phyloP scores from a whole-genome alignment of 2,329 filamentous ascomycete species.

The Diplodia corticola region DNA sequence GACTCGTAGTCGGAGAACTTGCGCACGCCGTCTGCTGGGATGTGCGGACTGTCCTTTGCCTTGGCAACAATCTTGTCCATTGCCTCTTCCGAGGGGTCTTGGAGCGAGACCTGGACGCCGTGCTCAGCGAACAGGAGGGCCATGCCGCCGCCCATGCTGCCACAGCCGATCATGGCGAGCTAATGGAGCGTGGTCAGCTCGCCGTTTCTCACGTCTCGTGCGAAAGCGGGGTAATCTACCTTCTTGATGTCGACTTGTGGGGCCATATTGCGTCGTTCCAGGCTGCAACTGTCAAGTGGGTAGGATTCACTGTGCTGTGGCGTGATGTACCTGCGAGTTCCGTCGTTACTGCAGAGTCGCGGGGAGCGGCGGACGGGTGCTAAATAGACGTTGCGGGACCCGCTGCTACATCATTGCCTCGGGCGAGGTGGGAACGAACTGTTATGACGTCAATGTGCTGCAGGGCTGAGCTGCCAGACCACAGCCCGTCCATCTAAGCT shows the following conservation, averaged over 20 bases:
- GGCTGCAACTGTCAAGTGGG: not conserved
- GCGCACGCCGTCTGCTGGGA: slow-evolving; percentile 24
- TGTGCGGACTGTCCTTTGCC: slow-evolving; percentile 37
- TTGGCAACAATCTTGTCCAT: slow-evolving; percentile 48
- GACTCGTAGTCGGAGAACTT: slow-evolving; percentile 47
- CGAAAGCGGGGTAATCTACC: not conserved
- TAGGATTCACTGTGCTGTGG: not conserved
- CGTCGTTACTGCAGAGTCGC: not conserved
- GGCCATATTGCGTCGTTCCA: not conserved
- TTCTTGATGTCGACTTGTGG: slow-evolving; percentile 15
- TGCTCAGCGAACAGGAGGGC: slow-evolving; percentile 60
- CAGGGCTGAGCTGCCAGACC: not conserved
- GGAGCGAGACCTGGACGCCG: slow-evolving; percentile 55
- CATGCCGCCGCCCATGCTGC: slow-evolving; percentile 63
- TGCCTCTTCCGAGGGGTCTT: slow-evolving; percentile 53
- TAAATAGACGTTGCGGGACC: not conserved
- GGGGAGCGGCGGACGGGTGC: not conserved
- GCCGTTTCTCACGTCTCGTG: not conserved
- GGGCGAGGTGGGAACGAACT: not conserved
- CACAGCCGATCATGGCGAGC: slow-evolving; percentile 60
- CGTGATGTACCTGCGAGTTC: not conserved
- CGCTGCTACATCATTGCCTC: slow-evolving; percentile 3
- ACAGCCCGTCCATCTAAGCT: not conserved
- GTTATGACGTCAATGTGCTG: not conserved
- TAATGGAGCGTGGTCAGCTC: slow-evolving; percentile 28